Base-by-base conservation (phyloP, 2,329 filamentous ascomycete species). In the Chrysoporthe deuterocubensis region DNA sequence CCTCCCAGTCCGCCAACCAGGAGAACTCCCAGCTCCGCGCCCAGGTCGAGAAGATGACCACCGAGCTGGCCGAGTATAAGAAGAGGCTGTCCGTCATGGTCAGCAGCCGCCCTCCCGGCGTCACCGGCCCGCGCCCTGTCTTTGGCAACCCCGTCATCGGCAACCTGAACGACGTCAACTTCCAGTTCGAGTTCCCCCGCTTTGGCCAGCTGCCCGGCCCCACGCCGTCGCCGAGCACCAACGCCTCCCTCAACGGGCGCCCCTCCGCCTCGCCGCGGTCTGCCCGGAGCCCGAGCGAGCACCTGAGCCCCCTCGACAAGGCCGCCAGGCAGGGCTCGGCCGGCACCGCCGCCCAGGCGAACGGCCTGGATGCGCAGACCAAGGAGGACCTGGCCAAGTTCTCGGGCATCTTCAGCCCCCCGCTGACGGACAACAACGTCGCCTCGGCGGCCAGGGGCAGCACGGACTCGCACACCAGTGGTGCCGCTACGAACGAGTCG, bases 151-250 rank as follows among this genome's bases (percentile, higher is more conserved):
- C 82, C 32, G 83, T 83, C 13, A 76, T 88, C 71, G 87, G 82
- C 77, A 90, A 89, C 72, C 82, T 90, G 65, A 89, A 85, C 74
- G 91, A 92, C 71, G 90, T 92, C 77, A 94, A 91, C 76, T 98
- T 98, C 76, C 90, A 95, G 72, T 98, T 99, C 73, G 95, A 98
- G 73, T 98, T 98, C 72, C 95, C 96, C 71, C 94, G 92, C 76
- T 98, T 99, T 75, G 96, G 96, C 59, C 86, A 89, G 68, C 85
- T 96, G 37, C 85, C 87, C 0, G 83, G 85, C 5, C 81, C 69
- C 32, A 43, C 58, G 3, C 62, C 83, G 8, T 73, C 77, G 1
- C 59, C 71, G 42, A 69, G 71, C 62, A 75, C 70, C 68, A 76
- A 76, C 4, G n/a, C 32, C 32, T 43, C 66, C 2, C 18, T 54